phyloP scores from a whole-genome alignment of 108 stramenopile species.

The Cyclotella distinguenda region DNA sequence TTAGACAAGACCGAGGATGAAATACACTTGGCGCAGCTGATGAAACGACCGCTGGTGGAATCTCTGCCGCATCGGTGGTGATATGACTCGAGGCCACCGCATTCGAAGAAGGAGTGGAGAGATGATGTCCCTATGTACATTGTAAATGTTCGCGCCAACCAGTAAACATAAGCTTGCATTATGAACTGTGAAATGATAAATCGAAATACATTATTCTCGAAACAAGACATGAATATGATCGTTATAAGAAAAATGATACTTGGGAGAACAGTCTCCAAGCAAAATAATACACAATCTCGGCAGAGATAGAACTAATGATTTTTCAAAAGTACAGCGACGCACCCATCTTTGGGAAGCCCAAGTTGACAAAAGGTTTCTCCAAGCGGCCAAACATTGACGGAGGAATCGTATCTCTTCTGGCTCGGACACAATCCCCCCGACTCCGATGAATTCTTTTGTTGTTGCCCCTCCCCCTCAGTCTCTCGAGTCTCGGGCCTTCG shows the following conservation, averaged over 20 bases:
- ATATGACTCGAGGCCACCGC: slow-evolving; percentile 13
- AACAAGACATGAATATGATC: background rate
- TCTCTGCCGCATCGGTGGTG: slow-evolving; percentile 18
- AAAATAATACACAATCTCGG: background rate
- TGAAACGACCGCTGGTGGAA: background rate
- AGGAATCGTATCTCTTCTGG: slow-evolving; percentile 17
- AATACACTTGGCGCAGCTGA: slow-evolving; percentile 14
- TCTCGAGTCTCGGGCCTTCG: too few species aligned
- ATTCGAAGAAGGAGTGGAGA: slow-evolving; percentile 22
- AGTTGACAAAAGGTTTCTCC: slow-evolving; percentile 24
- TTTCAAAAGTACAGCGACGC: background rate
- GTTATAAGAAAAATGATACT: background rate
- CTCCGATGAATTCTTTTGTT: too few species aligned
- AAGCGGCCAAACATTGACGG: slow-evolving; percentile 10
- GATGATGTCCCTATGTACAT: slow-evolving; percentile 21
- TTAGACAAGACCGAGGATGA: background rate
- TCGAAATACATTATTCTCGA: background rate
- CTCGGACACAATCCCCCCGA: slow-evolving; percentile 12
- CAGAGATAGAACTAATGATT: background rate
- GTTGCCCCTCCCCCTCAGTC: too few species aligned
- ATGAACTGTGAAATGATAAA: background rate
- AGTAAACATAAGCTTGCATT: background rate
- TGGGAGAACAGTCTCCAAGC: background rate
- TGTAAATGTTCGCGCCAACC: too few species aligned
- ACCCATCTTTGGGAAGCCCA: slow-evolving; percentile 42